Conservation (phyloP, 495 filamentous ascomycete genomes). For the Chlorociboria aeruginascens region DNA sequence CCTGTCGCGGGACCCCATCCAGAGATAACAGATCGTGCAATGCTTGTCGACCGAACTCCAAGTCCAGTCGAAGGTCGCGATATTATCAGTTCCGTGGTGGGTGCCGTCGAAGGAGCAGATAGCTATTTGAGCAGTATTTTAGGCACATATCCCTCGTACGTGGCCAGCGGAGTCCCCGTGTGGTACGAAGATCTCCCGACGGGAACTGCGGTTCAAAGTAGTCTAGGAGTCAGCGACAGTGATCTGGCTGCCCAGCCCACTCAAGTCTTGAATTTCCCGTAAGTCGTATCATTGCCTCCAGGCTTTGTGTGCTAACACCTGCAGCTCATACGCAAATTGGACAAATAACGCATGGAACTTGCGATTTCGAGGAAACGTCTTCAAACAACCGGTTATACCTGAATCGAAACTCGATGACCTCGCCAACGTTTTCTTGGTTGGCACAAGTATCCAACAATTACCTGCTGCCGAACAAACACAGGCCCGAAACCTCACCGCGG, state of each 20-base stretch:
- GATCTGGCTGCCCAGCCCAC: slow-evolving; percentile 52
- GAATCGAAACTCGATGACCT: slow-evolving; percentile 48
- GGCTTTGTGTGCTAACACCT: background rate
- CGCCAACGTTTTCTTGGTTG: slow-evolving; percentile 58
- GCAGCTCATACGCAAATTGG: slow-evolving; percentile 67
- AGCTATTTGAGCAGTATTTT: slow-evolving; percentile 34
- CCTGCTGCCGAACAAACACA: slow-evolving; percentile 46
- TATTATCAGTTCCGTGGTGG: slow-evolving; percentile 4
- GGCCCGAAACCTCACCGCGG: slow-evolving; percentile 59
- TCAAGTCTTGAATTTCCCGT: slow-evolving; percentile 60
- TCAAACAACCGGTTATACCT: slow-evolving; percentile 59
- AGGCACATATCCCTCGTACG: slow-evolving; percentile 42
- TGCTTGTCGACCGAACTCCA: slow-evolving; percentile 24
- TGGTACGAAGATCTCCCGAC: slow-evolving; percentile 59
- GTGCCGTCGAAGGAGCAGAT: slow-evolving; percentile 29
- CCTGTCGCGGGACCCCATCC: slow-evolving; percentile 24
- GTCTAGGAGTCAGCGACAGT: slow-evolving; percentile 42
- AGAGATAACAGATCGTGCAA: slow-evolving; percentile 35
- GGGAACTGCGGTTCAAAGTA: slow-evolving; percentile 43
- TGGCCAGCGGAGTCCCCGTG: slow-evolving; percentile 50
- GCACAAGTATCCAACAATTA: slow-evolving; percentile 44
- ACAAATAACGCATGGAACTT: slow-evolving; percentile 67
- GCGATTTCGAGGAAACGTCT: slow-evolving; percentile 66
- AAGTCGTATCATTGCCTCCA: slow-evolving; percentile 9
- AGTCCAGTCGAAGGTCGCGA: slow-evolving; percentile 19